Evolutionary conservation across 2,329 filamentous ascomycete genomes (phyloP).

Genomic region (Endoconidiophora laricicola): DNA sequence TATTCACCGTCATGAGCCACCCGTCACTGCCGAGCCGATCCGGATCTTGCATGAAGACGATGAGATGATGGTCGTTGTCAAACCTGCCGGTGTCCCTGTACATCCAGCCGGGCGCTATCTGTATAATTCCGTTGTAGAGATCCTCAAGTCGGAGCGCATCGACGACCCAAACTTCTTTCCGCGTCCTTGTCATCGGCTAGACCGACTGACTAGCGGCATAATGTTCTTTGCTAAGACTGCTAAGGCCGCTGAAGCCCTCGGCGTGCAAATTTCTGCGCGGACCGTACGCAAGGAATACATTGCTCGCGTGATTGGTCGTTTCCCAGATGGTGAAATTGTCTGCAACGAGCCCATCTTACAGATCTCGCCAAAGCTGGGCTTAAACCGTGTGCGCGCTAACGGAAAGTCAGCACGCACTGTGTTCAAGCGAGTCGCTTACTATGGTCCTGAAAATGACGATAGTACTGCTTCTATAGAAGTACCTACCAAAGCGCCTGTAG

Average conservation of each 20-base stretch:
- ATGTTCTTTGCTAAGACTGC: constrained; percentile 94
- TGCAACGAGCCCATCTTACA: constrained; percentile 88
- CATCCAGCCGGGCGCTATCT: constrained; percentile 92
- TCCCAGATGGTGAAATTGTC: constrained; percentile 78
- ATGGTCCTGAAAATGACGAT: constrained; percentile 35
- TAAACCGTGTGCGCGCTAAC: constrained; percentile 87
- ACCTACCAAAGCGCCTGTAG: constrained; percentile 2
- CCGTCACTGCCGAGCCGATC: constrained; percentile 66
- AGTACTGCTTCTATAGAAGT: constrained; percentile 15
- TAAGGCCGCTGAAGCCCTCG: constrained; percentile 61
- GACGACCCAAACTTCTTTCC: constrained; percentile 34
- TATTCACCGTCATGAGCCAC: constrained; percentile 87
- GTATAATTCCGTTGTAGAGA: constrained; percentile 87
- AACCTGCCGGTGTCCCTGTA: constrained; percentile 85
- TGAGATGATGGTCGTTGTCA: constrained; percentile 90
- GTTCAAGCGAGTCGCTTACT: constrained; percentile 86
- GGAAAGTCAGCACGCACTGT: constrained; percentile 82
- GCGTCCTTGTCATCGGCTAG: constrained; percentile 76
- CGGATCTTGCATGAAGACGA: constrained; percentile 80
- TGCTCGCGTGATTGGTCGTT: constrained; percentile 76
- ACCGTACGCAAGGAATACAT: constrained; percentile 93
- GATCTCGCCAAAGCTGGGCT: constrained; percentile 84
- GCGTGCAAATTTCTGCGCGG: constrained; percentile 57
- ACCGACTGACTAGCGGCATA: constrained; percentile 83
- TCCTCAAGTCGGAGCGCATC: constrained; percentile 60